Base-by-base conservation (phyloP, 306 rosid genomes). In the Medicago arabica region DNA sequence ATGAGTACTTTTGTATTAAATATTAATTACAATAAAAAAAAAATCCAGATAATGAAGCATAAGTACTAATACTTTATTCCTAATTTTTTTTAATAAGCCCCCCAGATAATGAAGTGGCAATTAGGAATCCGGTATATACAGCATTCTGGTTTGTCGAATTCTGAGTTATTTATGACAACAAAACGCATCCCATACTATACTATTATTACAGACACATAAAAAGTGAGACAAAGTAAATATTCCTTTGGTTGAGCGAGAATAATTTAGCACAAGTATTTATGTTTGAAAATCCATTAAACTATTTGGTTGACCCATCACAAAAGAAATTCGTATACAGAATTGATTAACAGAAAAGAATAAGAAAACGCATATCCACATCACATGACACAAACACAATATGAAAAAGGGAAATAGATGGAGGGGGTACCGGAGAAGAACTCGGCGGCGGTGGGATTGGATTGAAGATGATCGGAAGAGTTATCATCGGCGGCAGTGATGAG, bases 341-440 rank as follows among this genome's bases (percentile, higher is more conserved):
- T n/a, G n/a, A n/a, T n/a, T n/a, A n/a, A n/a, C n/a, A n/a, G n/a
- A n/a, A n/a, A n/a, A n/a, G n/a, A n/a, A n/a, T n/a, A n/a, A n/a
- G 23, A 38, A 4, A 28, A 28, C 31, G 31, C 31, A 28, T 28
- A 18, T 15, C 70, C 44, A 54, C 18, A 21, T 21, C 23, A n/a
- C n/a, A n/a, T n/a, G n/a, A n/a, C n/a, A n/a, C n/a, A n/a, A n/a
- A n/a, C n/a, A n/a, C n/a, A n/a, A n/a, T n/a, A n/a, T n/a, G n/a
- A n/a, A n/a, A n/a, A n/a, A n/a, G n/a, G n/a, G n/a, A n/a, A n/a
- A n/a, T n/a, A n/a, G n/a, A n/a, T n/a, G n/a, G 58, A 40, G 84
- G 40, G 74, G 43, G 65, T 66, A 95, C 99, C 97, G 55, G 78
- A 79, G 38, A 77, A 71, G 70, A 95, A 92, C 85, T 95, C 96